A percentile compares a stretch with the other conserved stretches of the same genome.
Conservation (phyloP, 108 stramenopile species). For the Nannochloropsis salina region DNA sequence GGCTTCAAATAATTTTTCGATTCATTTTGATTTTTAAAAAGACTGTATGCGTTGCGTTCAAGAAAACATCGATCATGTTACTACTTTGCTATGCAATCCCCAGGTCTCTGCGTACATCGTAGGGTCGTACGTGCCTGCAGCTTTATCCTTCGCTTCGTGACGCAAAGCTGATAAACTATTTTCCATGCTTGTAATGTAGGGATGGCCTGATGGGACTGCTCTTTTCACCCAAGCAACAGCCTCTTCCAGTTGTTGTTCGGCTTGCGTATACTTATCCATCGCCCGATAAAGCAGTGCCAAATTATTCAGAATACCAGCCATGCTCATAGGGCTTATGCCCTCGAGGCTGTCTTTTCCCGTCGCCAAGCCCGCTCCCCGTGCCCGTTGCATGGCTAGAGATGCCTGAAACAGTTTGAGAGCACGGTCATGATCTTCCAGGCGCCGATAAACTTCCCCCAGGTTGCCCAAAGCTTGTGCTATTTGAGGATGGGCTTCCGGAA, state of each 20-base stretch:
- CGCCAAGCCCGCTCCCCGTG: background rate
- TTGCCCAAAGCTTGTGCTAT: background rate
- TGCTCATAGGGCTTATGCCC: conserved; percentile 3
- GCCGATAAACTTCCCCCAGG: background rate
- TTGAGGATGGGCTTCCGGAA: background rate
- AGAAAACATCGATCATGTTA: too few relatives aligned
- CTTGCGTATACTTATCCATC: background rate
- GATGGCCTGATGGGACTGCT: background rate
- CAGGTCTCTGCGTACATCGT: background rate
- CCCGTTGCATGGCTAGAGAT: background rate
- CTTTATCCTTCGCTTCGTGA: background rate
- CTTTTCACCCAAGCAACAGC: background rate
- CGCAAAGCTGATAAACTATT: background rate
- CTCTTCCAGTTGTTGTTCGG: background rate
- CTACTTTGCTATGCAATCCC: too few relatives aligned
- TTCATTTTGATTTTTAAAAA: too few relatives aligned
- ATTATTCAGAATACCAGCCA: background rate
- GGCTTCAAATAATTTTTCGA: too few relatives aligned
- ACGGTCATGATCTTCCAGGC: background rate
- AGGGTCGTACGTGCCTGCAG: background rate
- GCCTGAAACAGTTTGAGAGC: background rate
- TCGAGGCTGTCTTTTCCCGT: background rate
- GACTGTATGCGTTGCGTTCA: too few relatives aligned
- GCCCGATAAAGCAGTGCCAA: conserved; percentile 8
- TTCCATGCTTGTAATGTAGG: background rate